Base-by-base conservation (phyloP, 2,329 filamentous ascomycete species). In the Trichoderma sp. region DNA sequence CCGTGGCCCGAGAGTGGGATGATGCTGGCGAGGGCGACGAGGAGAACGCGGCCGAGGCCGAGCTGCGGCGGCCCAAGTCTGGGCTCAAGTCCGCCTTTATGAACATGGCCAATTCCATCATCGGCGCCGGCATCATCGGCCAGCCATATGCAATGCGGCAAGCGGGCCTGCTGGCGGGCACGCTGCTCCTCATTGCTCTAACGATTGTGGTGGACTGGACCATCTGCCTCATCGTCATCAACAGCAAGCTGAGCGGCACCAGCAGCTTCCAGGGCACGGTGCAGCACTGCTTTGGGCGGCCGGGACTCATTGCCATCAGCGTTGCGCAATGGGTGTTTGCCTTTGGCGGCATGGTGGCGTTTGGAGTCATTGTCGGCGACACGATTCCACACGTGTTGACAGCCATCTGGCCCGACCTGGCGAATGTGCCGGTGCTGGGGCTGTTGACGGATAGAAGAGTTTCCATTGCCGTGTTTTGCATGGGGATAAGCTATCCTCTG, bases 91-190 rank as follows among this genome's bases (percentile, higher is more conserved):
- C 92, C 79, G 95, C 96, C 3, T 98, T 99, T 76, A 97, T 98
- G 94, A 99, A 99, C 83, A 99, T 99, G 96, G 95, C 96, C 74
- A 99, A 99, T 84, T 97, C 93, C 77, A 99, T 99, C 80, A 98
- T 99, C 76, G 90, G 90, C 50, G 90, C 90, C 2, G 90, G 90
- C 67, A 92, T 92, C 81, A 91, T 92, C 77, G 90, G 93, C 4
- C 96, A 99, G 82, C 95, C 96, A 13, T 99, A 98, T 82, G 96
- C 96, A n/a, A 92, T 99, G 79, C 90, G 90, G 72, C 95, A 98
- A 83, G 96, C 96, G 8, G 96, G 96, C 7, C 87, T 99, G 76
- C 80, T 93, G 17, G 91, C 93, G 47, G 96, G 96, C 32, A 85
- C 95, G 6, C 77, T 94, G 61, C 87, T 99, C 70, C 88, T 99